Percentiles rank a stretch among this genome's conserved stretches.
phyloP scores from a whole-genome alignment of 305 asterid genomes.

The Plantago coronopus region DNA sequence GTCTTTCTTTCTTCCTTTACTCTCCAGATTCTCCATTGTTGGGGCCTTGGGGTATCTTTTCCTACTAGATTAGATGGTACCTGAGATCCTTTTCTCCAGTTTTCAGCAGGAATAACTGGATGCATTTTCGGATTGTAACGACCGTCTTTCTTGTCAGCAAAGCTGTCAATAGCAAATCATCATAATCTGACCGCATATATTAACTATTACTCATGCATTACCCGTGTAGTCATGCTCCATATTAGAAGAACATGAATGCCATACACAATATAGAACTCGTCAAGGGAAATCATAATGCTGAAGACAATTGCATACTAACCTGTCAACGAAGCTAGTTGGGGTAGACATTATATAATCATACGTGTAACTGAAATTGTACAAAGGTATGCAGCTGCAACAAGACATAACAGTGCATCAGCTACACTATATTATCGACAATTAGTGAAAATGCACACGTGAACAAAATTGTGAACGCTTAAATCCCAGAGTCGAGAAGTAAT shows the following conservation, averaged over 20 bases:
- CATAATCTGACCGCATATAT: constrained; percentile 1
- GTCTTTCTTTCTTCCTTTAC: not conserved
- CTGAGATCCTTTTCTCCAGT: constrained; percentile 99
- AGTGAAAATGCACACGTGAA: constrained; percentile 9
- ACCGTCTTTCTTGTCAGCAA: constrained; percentile 81
- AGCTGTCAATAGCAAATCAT: constrained; percentile 42
- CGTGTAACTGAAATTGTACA: constrained; percentile 87
- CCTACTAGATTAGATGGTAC: constrained; percentile 25
- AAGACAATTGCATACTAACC: constrained; percentile 37
- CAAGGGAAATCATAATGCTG: constrained; percentile 1
- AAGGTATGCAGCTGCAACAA: constrained; percentile 84
- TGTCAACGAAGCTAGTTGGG: constrained; percentile 86
- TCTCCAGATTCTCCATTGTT: constrained; percentile 1
- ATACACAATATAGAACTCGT: not conserved
- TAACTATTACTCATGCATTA: not conserved
- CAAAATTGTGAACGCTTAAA: not conserved
- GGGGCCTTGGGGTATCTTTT: not conserved
- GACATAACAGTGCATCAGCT: constrained; percentile 22
- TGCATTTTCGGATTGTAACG: constrained; percentile 96
- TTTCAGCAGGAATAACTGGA: constrained; percentile 64
- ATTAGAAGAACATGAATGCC: not conserved
- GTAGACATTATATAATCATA: constrained; percentile 86
- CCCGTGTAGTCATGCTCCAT: not conserved
- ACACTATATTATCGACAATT: constrained; percentile 6
- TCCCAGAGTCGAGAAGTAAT: not conserved